These are phyloP conservation scores for Millerozyma acaciae DNA, from an alignment of 805 yeast species.

Conservation along the genomic window DNA sequence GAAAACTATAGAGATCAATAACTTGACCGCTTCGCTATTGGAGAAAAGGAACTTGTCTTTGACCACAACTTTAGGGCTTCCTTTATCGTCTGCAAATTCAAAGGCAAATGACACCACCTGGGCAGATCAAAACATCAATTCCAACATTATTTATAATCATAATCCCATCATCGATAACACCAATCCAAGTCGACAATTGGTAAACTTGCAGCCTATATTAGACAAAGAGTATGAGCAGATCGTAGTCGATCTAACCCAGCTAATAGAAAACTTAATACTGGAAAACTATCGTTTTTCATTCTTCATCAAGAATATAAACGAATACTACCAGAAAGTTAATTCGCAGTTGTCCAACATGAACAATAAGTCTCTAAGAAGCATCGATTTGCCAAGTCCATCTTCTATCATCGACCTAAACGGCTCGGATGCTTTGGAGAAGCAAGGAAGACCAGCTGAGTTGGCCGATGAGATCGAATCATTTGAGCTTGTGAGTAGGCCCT, in stretches of 20 bases:
- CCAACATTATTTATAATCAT: conserved; percentile 27
- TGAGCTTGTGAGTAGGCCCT: conserved; percentile 31
- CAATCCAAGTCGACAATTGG: background rate
- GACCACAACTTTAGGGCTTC: conserved; percentile 25
- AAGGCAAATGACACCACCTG: conserved; percentile 3
- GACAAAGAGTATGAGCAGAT: conserved; percentile 29
- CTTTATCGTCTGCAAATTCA: conserved; percentile 7
- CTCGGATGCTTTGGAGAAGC: conserved; percentile 5
- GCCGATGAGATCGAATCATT: conserved; percentile 34
- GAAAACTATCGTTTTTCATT: conserved; percentile 36
- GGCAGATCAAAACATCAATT: conserved; percentile 11
- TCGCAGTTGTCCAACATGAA: conserved; percentile 19
- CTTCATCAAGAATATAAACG: conserved; percentile 25
- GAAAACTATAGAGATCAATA: conserved; percentile 28
- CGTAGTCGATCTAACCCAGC: conserved; percentile 28
- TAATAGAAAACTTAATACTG: conserved; percentile 31
- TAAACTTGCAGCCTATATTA: conserved; percentile 11
- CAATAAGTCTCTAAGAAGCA: conserved; percentile 5
- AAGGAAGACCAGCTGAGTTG: conserved; percentile 8
- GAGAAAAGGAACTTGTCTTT: conserved; percentile 31
- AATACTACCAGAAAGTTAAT: conserved; percentile 26
- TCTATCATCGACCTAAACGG: conserved; percentile 24
- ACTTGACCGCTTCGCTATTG: conserved; percentile 30
- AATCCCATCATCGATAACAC: conserved; percentile 28
- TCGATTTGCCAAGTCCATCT: conserved; percentile 28